Conservation (phyloP, 345 rosid species). For the Camelina hispida region DNA sequence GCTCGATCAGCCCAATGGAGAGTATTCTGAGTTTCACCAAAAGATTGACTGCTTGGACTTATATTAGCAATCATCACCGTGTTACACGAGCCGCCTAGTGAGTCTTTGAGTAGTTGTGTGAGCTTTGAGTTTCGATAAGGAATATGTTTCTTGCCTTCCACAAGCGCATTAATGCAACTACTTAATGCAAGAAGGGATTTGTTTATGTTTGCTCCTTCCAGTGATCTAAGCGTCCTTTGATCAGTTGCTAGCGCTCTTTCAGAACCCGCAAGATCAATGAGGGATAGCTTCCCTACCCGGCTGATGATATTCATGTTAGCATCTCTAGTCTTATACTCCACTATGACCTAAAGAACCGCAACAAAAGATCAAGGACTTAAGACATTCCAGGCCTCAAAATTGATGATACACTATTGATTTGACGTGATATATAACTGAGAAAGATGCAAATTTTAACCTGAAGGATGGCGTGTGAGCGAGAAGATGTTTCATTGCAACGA, state of each 20-base stretch:
- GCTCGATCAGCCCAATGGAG: conserved; percentile 98
- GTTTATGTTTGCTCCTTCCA: conserved; percentile 95
- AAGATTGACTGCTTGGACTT: conserved; percentile 85
- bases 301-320: conserved; percentile 66
- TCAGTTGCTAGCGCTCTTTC: conserved; percentile 97
- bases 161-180: conserved; percentile 96
- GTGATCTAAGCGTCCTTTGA: conserved; percentile 85
- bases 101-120: conserved; percentile 95
- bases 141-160: conserved; percentile 93
- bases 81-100: conserved; percentile 89
- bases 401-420: neutral
- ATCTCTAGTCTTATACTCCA: conserved; percentile 76
- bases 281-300: conserved; percentile 82
- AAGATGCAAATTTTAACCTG: conserved; percentile 54
- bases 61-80: conserved; percentile 95
- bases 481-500: conserved; percentile 90
- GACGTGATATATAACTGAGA: neutral
- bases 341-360: conserved; percentile 58
- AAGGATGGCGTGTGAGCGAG: conserved; percentile 95
- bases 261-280: conserved; percentile 98
- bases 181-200: conserved; percentile 91
- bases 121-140: conserved; percentile 95
- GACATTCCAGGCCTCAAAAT: conserved; percentile 2
- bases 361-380: conserved; percentile 25
- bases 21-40: conserved; percentile 95